phyloP scores from a whole-genome alignment of 1,284 basidiomycete genomes.

The Apiotrichum laibachii region DNA sequence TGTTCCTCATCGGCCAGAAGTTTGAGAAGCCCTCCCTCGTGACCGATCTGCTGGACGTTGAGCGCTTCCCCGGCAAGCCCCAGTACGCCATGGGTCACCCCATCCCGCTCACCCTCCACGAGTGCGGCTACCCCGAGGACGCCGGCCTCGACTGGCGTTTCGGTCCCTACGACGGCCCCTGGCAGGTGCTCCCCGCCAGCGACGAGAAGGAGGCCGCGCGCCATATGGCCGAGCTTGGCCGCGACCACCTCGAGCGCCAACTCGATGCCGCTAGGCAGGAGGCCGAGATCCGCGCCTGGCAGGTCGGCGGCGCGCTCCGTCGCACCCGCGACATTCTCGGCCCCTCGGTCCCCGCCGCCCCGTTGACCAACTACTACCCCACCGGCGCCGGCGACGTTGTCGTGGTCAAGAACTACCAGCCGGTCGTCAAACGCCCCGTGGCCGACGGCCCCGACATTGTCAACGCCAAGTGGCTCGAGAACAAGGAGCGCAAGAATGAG shows the following conservation, averaged over 20 bases:
- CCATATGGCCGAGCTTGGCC: conserved; percentile 28
- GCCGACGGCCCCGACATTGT: conserved; percentile 67
- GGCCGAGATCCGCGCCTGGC: conserved; percentile 58
- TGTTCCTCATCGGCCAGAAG: conserved; percentile 82
- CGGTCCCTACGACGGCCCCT: conserved; percentile 54
- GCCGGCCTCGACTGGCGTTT: conserved; percentile 71
- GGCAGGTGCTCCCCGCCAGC: conserved; percentile 13
- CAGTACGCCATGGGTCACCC: conserved; percentile 90
- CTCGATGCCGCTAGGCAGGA: conserved; percentile 36
- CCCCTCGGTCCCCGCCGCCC: background rate
- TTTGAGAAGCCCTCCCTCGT: conserved; percentile 74
- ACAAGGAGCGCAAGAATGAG: conserved; percentile 10
- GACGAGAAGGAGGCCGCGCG: conserved; percentile 19
- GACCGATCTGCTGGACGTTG: conserved; percentile 66
- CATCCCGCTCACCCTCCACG: conserved; percentile 88
- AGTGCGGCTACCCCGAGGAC: conserved; percentile 69
- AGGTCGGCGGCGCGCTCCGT: conserved; percentile 55
- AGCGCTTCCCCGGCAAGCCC: conserved; percentile 68
- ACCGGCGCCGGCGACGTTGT: conserved; percentile 70
- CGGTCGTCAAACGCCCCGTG: conserved; percentile 64
- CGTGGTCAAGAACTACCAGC: conserved; percentile 63
- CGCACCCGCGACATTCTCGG: conserved; percentile 22
- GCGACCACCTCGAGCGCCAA: conserved; percentile 39
- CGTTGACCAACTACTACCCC: conserved; percentile 55
- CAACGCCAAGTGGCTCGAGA: conserved; percentile 70